Conservation (phyloP, 306 rosid species). For the Gleditsia sinensis region DNA sequence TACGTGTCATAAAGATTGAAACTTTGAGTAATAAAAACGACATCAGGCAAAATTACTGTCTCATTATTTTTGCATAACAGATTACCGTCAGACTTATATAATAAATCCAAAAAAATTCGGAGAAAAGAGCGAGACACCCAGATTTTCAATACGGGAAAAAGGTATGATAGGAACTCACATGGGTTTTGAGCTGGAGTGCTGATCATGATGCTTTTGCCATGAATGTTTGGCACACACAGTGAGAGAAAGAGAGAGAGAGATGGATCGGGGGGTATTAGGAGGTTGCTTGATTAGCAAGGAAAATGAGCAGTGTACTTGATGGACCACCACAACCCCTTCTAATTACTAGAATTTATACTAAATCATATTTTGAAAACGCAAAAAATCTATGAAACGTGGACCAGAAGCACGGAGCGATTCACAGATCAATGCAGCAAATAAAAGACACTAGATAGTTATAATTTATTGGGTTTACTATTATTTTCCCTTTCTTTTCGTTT, state of each 20-base stretch:
- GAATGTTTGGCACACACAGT: conserved; percentile 55
- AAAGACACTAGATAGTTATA: not conserved
- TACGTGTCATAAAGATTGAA: conserved; percentile 23
- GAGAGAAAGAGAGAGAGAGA: conserved; percentile 38
- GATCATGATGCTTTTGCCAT: conserved; percentile 89
- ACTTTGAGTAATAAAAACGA: conserved; percentile 54
- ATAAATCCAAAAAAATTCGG: conserved; percentile 25
- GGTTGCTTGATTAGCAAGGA: conserved; percentile 93
- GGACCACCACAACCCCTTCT: conserved; percentile 87
- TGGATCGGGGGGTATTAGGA: conserved; percentile 39
- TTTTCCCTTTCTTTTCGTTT: conserved; percentile 14
- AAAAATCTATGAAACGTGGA: conserved; percentile 44
- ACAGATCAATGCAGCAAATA: conserved; percentile 9
- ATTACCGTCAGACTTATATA: conserved; percentile 27
- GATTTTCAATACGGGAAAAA: conserved; percentile 39
- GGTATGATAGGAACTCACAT: conserved; percentile 77
- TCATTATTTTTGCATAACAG: conserved; percentile 30
- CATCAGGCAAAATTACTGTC: conserved; percentile 37
- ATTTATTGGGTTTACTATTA: conserved; percentile 9
- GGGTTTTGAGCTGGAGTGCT: conserved; percentile 78
- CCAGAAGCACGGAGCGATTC: conserved; percentile 59
- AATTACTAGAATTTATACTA: conserved; percentile 35
- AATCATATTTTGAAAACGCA: conserved; percentile 20
- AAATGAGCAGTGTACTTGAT: conserved; percentile 73
- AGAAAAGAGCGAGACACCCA: conserved; percentile 31